These are phyloP conservation scores for Sonneratia alba DNA, from an alignment of 345 rosid species.

Conservation along the genomic window DNA sequence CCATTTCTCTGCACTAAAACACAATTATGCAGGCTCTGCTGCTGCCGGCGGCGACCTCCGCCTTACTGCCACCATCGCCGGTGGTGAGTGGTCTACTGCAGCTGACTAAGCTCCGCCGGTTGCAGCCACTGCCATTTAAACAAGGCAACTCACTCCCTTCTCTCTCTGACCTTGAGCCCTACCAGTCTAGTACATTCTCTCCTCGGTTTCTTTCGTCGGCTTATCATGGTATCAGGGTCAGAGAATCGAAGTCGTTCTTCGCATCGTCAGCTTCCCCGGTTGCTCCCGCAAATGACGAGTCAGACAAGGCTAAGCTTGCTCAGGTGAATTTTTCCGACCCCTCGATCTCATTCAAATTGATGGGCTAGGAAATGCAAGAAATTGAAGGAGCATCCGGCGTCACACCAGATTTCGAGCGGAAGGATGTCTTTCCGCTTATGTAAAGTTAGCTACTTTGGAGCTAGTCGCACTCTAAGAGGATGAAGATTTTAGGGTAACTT, in stretches of 20 bases:
- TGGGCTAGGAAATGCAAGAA: not conserved
- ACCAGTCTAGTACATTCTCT: constrained; percentile 7
- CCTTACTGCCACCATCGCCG: constrained; percentile 9
- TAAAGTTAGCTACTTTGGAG: not conserved
- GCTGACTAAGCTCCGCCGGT: constrained; percentile 11
- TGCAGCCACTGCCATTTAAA: not conserved
- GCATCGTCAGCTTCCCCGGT: constrained; percentile 20
- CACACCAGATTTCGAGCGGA: not conserved
- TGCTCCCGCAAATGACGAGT: constrained; percentile 21
- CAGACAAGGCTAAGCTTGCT: constrained; percentile 35
- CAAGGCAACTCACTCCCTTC: constrained; percentile 5
- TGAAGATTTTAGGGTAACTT: not conserved
- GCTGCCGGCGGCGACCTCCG: constrained; percentile 22
- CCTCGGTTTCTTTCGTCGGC: not conserved
- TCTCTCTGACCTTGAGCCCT: constrained; percentile 11
- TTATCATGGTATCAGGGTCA: constrained; percentile 13
- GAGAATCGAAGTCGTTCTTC: constrained; percentile 7
- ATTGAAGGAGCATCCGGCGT: not conserved
- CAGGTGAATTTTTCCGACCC: constrained; percentile 19
- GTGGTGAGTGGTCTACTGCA: constrained; percentile 3
- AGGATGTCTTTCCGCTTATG: not conserved
- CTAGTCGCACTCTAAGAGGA: not conserved
- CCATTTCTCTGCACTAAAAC: not conserved
- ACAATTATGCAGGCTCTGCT: constrained; percentile 29
- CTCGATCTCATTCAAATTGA: not conserved